A percentile compares a stretch with the other conserved stretches of the same genome.
phyloP scores from a whole-genome alignment of 495 filamentous ascomycete species.

The Xanthoparmelia taractica region DNA sequence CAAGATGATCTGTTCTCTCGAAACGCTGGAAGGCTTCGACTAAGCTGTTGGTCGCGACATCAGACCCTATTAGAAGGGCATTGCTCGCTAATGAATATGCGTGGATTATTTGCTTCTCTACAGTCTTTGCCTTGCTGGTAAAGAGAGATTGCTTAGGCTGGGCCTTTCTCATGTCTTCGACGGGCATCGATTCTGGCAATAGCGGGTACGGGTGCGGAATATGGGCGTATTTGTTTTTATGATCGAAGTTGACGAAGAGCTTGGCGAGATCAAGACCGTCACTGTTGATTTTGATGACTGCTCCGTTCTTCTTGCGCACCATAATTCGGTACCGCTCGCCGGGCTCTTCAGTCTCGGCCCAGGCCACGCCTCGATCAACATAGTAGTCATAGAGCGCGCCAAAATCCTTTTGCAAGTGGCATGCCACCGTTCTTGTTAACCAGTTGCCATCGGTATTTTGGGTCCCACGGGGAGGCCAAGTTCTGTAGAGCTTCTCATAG shows the following conservation, averaged over 20 bases:
- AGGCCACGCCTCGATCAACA: constrained; percentile 55
- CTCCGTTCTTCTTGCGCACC: background rate
- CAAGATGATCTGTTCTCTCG: constrained; percentile 47
- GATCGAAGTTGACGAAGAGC: constrained; percentile 46
- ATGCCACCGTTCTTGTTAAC: constrained; percentile 49
- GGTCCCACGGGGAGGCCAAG: constrained; percentile 42
- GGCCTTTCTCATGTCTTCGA: background rate
- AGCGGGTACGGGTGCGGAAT: constrained; percentile 62
- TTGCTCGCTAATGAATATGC: constrained; percentile 58
- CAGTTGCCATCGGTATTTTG: constrained; percentile 37
- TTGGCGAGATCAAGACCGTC: constrained; percentile 12
- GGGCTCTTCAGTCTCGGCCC: constrained; percentile 37
- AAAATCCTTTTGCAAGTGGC: constrained; percentile 56
- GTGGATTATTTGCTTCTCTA: constrained; percentile 41
- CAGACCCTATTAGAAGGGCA: constrained; percentile 48
- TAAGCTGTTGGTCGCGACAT: constrained; percentile 30
- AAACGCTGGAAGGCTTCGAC: constrained; percentile 54
- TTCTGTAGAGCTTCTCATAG: constrained; percentile 47
- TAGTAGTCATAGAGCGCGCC: constrained; percentile 60
- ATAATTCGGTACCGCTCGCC: background rate
- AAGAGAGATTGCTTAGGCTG: background rate
- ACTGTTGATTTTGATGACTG: background rate
- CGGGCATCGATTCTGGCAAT: constrained; percentile 21
- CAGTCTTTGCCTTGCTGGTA: constrained; percentile 35
- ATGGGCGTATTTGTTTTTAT: constrained; percentile 48